Base-by-base conservation (phyloP, 2,329 filamentous ascomycete genomes). In the Xenoacremonium recifei region DNA sequence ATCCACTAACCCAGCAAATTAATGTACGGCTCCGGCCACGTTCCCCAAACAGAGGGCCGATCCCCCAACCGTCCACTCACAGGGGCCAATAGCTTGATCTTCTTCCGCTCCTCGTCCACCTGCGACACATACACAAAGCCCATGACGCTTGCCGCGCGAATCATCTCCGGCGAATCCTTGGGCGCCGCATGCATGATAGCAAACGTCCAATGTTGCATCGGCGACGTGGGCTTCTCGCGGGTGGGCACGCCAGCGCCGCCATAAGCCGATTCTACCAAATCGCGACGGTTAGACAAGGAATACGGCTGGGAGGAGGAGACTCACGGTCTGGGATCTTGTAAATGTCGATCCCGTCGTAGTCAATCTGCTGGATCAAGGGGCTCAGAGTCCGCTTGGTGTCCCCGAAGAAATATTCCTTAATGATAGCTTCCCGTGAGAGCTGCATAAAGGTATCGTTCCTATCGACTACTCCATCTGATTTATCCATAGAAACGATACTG, bases 351-450 rank as follows among this genome's bases (percentile, higher is more conserved):
- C 83, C 80, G 44, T 82, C 76, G 60, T 90, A 93, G 48, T 89
- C 84, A 4, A 95, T 80, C 45, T 87, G 85, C 57, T 95, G 89
- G 6, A 89, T 95, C 55, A 91, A 87, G 0, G 93, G 93, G 34
- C 87, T 93, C 3, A 99, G 72, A 0, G 88, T 86, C 44, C 86
- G 79, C 48, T 81, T 83, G 2, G 77, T 68, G 49, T 87, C 85
- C 9, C 93, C 93, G 61, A 96, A 99, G 70, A 99, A 99, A 66
- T 99, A 99, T 55, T 91, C 85, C 52, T 87, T 85, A 39, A 96
- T 90, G 37, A 87, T 79, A 1, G 85, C 80, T 57, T 95, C 87
- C 33, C 87, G 79, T 5, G 80, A 69, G 13, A 82, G 76, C 56
- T 88, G 86, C 74, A 91, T 81, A 63, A 89, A 95, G 0, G 69